Evolutionary conservation across 78 protist species (phyloP).

Genomic region (Dictyostelium brefeldianum): DNA sequence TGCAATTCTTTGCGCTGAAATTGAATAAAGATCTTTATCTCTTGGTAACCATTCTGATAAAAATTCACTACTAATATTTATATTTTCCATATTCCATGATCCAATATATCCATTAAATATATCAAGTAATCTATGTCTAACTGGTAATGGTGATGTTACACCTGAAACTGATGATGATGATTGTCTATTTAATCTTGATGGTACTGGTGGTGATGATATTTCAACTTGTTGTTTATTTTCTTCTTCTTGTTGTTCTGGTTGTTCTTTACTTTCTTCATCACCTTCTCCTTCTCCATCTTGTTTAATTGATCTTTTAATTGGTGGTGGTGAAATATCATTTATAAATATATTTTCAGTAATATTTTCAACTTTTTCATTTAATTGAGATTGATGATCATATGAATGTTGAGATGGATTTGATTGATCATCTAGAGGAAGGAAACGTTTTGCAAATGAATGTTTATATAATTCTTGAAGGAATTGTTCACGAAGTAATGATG

Average conservation of each 20-base stretch:
- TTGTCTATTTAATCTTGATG: background rate
- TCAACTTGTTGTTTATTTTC: background rate
- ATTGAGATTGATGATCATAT: background rate
- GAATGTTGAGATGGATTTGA: background rate
- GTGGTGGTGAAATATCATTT: background rate
- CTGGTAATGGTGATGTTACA: slow-evolving; percentile 32
- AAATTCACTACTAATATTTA: slow-evolving; percentile 25
- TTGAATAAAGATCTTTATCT: slow-evolving; percentile 40
- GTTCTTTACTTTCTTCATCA: background rate
- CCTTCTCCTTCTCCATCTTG: background rate
- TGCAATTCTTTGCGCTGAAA: slow-evolving; percentile 73
- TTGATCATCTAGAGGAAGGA: slow-evolving; percentile 24
- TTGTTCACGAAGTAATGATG: slow-evolving; percentile 65
- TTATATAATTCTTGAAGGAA: slow-evolving; percentile 59
- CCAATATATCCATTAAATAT: slow-evolving; percentile 61
- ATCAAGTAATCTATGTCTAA: slow-evolving; percentile 47
- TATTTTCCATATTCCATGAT: slow-evolving; percentile 81
- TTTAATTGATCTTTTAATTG: background rate
- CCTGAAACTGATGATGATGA: background rate
- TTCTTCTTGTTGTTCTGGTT: background rate
- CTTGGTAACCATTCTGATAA: slow-evolving; percentile 65
- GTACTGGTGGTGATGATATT: background rate
- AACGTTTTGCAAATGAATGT: slow-evolving; percentile 23
- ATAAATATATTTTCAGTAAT: background rate
- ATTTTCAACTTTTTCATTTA: background rate